Evolutionary conservation across 257 asterid species (phyloP), one percentile per base, ranked within the genome.

Genomic region (Striga asiatica): DNA sequence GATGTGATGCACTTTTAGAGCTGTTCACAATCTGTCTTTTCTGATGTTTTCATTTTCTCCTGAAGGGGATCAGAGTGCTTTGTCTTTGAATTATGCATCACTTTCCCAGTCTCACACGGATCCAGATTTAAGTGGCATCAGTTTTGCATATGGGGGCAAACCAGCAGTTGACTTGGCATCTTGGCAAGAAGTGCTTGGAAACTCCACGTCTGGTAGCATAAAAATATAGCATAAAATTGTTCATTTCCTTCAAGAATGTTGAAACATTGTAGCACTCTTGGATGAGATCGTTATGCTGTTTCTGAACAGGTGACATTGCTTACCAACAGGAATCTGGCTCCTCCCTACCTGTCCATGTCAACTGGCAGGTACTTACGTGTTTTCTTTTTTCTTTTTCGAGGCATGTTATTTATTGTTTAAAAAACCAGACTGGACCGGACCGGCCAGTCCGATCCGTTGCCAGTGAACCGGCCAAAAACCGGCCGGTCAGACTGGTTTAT

Each of bases 291-390:
- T 16, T 47, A n/a, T 71, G 53, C 63, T 54, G 45, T 50, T 64
- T 47, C 61, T 69, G 56, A 58, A 56, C 82, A 85, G 95, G 85
- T 50, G 79, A 71, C 49, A 65, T 63, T 64, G 69, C 67, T 46
- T 43, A 60, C 65, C 72, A 71, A 32, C 83, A 62, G 55, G 81
- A 67, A 56, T 20, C 75, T 53, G 68, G 67, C 70, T 60, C 47
- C 61, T 46, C 79, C 49, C 45, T 68, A 56, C 70, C 66, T 51
- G 67, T 32, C 59, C 84, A 67, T 56, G 55, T 60, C 56, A 72
- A 62, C 72, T 76, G 74, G 85, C 85, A 78, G 85, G 91, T 76
- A 68, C 35, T 55, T 43, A 65, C 56, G 61, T 21, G 47, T 0
- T 32, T 32, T 12, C 13, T 5, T 39, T 6, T 39, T 35, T 56